phyloP scores from a whole-genome alignment of 306 rosid species.

The Purshia tridentata region DNA sequence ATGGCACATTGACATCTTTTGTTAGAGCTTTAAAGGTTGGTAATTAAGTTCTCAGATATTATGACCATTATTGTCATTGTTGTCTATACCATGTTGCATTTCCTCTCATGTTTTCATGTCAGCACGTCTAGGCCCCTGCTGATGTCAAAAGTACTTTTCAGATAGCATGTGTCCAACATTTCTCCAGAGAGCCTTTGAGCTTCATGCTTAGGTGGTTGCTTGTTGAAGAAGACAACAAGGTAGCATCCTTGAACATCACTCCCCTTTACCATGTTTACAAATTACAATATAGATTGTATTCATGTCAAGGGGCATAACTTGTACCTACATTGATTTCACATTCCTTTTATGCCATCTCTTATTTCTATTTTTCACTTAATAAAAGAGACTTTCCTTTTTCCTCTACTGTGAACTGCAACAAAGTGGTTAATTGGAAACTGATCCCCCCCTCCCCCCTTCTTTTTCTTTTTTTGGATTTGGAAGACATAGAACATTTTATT shows the following conservation, averaged over 20 bases:
- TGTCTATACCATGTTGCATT: conserved; percentile 1
- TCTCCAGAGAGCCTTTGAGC: conserved; percentile 76
- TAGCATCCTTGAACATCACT: conserved; percentile 16
- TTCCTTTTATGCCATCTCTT: background rate
- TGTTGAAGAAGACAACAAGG: conserved; percentile 51
- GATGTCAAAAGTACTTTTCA: conserved; percentile 37
- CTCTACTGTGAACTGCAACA: background rate
- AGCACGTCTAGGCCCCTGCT: conserved; percentile 21
- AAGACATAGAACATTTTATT: background rate
- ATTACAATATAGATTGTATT: background rate
- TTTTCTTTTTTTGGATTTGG: background rate
- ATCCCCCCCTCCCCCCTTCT: background rate
- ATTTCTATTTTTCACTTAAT: background rate
- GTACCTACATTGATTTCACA: background rate
- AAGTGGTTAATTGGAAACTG: background rate
- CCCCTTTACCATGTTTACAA: background rate
- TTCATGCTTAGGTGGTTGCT: conserved; percentile 52
- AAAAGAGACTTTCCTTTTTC: background rate
- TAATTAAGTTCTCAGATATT: conserved; percentile 20
- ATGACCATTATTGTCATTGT: background rate
- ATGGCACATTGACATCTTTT: conserved; percentile 86
- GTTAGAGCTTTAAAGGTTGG: conserved; percentile 88
- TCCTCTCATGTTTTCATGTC: conserved; percentile 11
- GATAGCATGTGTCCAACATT: conserved; percentile 82
- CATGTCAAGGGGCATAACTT: background rate